Evolutionary conservation across 768 basidiomycete species (phyloP), one percentile per base, ranked within the genome.

Genomic region (Strobilomyces confusus): DNA sequence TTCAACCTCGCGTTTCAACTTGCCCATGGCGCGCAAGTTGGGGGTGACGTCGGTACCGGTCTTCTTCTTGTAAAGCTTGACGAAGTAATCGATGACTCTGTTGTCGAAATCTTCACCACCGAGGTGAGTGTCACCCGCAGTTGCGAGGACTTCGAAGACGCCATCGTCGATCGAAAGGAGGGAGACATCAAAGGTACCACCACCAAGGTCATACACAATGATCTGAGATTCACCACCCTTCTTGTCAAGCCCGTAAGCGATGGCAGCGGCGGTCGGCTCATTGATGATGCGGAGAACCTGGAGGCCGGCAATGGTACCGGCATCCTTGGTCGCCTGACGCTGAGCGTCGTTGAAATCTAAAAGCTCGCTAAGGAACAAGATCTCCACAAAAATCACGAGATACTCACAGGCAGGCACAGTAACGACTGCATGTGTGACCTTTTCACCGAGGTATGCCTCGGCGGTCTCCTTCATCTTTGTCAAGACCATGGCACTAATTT

Each of bases 381-480:
- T 13, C 32, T 22, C 12, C 11, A n/a, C 17, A 70, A 26, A 5
- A 4, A 13, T 22, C 5, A 44, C 6, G 2, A 1, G 0, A n/a
- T 1, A 73, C 86, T 58, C 56, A 89, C 87, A 97, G 51, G 95
- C 95, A 44, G 95, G 95, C 70, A 98, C 95, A 45, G 95, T 98
- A 69, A 98, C 92, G 46, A 98, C 95, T 54, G 95, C 95, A 72
- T 98, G 92, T 55, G 93, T 93, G 69, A 98, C 94, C 72, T 91
- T 89, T 66, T 92, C 82, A 64, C 94, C 94, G 55, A 98, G 89
- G 75, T 95, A 98, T 17, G 94, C 89, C 80, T 98, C 95, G 52
- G 95, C 95, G 25, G 93, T 98, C 78, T 98, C 95, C 81, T 97
- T 98, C 95, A 98, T 98, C 81, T 98, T 98, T 55, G 72, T 77